phyloP scores from a whole-genome alignment of 257 asterid species.

The Linderniella brevidens region DNA sequence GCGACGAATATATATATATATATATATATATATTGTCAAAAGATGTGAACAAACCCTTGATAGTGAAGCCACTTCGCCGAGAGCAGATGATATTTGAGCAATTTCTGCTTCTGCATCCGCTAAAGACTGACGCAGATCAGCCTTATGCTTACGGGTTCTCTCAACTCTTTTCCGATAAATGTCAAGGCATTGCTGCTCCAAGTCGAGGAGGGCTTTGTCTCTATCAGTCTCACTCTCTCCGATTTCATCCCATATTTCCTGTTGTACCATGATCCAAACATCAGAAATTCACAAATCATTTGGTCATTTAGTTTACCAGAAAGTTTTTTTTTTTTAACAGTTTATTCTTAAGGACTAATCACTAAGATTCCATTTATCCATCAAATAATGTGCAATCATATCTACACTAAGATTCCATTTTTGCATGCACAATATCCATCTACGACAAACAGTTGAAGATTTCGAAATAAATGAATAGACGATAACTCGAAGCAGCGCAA shows the following conservation, averaged over 20 bases:
- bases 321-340: neutral
- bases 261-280: constrained; percentile 6
- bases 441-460: too few relatives aligned
- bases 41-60: constrained; percentile 25
- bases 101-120: constrained; percentile 55
- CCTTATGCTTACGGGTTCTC: constrained; percentile 37
- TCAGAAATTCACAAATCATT: neutral
- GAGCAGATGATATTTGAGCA: constrained; percentile 38
- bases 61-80: constrained; percentile 39
- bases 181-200: constrained; percentile 78
- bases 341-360: too few relatives aligned
- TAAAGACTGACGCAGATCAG: constrained; percentile 42
- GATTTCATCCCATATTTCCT: constrained; percentile 73
- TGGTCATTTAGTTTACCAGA: neutral
- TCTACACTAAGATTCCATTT: too few relatives aligned
- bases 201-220: constrained; percentile 57
- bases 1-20: constrained; percentile 1
- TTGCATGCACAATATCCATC: too few relatives aligned
- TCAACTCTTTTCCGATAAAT: constrained; percentile 57
- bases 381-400: too few relatives aligned
- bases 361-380: too few relatives aligned
- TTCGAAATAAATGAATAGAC: too few relatives aligned
- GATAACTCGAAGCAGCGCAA: too few relatives aligned
- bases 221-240: constrained; percentile 57
- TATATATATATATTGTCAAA: neutral